phyloP scores from a whole-genome alignment of 306 rosid species.

The Vigna hirtella region DNA sequence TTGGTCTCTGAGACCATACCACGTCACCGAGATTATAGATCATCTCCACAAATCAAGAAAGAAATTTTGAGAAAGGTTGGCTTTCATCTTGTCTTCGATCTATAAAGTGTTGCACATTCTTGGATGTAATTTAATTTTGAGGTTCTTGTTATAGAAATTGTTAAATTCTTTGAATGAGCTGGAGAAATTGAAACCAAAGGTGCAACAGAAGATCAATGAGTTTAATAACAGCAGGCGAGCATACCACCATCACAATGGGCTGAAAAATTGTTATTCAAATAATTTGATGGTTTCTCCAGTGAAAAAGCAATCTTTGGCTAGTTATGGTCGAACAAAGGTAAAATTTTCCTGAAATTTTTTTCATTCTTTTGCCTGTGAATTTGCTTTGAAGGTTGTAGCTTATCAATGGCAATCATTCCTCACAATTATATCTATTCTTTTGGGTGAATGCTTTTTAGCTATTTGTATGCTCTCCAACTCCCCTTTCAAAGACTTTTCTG shows the following conservation, averaged over 20 bases:
- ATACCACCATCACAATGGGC: slow-evolving; percentile 53
- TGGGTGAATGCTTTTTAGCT: slow-evolving; percentile 15
- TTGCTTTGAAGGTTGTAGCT: slow-evolving; percentile 22
- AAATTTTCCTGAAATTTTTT: slow-evolving; percentile 10
- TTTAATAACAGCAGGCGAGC: slow-evolving; percentile 57
- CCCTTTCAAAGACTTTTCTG: slow-evolving; percentile 26
- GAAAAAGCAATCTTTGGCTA: slow-evolving; percentile 51
- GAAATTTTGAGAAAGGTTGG: slow-evolving; percentile 64
- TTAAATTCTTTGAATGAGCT: slow-evolving; percentile 70
- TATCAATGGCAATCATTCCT: slow-evolving; percentile 6
- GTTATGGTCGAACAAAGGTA: slow-evolving; percentile 59
- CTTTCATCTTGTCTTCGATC: slow-evolving; percentile 5
- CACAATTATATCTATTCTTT: slow-evolving; percentile 9
- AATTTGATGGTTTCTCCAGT: slow-evolving; percentile 56
- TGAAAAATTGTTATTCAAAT: slow-evolving; percentile 54
- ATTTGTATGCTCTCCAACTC: slow-evolving; percentile 16
- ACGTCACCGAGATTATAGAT: slow-evolving; percentile 66
- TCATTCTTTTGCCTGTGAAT: not conserved
- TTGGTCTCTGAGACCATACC: slow-evolving; percentile 89
- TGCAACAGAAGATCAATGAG: slow-evolving; percentile 70
- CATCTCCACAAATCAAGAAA: slow-evolving; percentile 61
- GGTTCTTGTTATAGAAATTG: slow-evolving; percentile 59
- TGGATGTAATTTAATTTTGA: slow-evolving; percentile 41
- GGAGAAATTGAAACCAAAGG: slow-evolving; percentile 80
- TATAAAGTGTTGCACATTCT: not conserved